Evolutionary conservation across 2,329 filamentous ascomycete genomes (phyloP).

Genomic region (Pezicula radicicola): DNA sequence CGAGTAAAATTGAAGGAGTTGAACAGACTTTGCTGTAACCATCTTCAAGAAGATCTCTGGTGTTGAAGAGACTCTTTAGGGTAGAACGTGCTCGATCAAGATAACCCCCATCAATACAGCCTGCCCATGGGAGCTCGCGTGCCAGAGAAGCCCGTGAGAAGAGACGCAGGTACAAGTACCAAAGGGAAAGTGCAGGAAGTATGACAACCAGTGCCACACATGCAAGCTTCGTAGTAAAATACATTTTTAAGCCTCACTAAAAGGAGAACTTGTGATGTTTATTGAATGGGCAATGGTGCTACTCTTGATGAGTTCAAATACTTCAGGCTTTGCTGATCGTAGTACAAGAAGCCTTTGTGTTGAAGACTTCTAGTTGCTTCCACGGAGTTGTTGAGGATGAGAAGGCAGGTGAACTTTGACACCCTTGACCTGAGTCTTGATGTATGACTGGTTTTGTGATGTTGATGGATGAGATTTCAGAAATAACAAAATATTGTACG

Average conservation of each 20-base stretch:
- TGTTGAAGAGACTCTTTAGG: constrained; percentile 11
- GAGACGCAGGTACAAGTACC: constrained; percentile 9
- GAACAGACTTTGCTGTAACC: constrained; percentile 16
- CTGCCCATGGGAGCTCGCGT: constrained; percentile 14
- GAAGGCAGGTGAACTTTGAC: no score
- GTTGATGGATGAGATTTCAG: no score
- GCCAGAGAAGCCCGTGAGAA: constrained; percentile 12
- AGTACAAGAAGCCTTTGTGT: no score
- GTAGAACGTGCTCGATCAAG: constrained; percentile 14
- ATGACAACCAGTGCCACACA: background rate
- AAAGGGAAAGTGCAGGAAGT: background rate
- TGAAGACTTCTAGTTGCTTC: no score
- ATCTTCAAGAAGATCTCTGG: constrained; percentile 14
- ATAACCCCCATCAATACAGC: background rate
- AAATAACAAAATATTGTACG: no score
- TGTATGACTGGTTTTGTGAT: no score
- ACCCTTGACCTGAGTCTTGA: no score
- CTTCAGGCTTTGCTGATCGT: no score
- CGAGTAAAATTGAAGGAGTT: background rate
- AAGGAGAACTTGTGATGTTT: no score
- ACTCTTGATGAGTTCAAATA: no score
- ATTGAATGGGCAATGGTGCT: no score
- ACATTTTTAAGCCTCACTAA: background rate
- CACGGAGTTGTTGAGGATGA: no score
- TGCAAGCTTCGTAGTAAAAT: background rate